phyloP scores from a whole-genome alignment of 176 grass and related monocot species.

The Oryza meyeriana region DNA sequence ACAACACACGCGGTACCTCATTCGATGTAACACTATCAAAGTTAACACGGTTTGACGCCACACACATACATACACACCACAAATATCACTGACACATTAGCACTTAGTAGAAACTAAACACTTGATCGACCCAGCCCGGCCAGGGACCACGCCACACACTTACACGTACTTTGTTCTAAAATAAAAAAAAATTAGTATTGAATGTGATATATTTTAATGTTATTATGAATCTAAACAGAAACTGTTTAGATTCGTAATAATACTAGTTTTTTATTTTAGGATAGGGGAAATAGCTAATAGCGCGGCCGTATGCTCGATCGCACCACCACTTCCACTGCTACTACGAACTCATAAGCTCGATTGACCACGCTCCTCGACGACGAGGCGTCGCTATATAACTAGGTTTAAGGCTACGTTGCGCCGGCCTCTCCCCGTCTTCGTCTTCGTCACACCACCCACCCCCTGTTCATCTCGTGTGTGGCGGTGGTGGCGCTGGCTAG shows the following conservation, averaged over 20 bases:
- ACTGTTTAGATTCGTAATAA: too few species aligned
- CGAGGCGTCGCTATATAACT: conserved; percentile 21
- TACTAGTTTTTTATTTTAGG: too few species aligned
- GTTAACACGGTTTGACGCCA: neutral
- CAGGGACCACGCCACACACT: neutral
- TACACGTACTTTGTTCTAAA: too few species aligned
- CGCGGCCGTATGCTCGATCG: too few species aligned
- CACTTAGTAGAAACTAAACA: neutral
- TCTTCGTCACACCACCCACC: neutral
- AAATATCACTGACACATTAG: neutral
- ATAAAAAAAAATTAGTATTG: too few species aligned
- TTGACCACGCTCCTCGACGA: too few species aligned
- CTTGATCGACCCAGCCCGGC: neutral
- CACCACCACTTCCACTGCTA: too few species aligned
- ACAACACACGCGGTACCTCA: neutral
- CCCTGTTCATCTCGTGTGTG: neutral
- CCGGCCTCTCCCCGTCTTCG: conserved; percentile 14
- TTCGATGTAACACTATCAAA: neutral
- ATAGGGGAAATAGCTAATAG: too few species aligned
- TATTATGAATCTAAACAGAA: too few species aligned
- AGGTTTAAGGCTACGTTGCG: conserved; percentile 30
- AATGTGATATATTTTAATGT: too few species aligned
- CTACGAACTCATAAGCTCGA: too few species aligned
- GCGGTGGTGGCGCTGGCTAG: neutral
- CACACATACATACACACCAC: neutral